Evolutionary conservation across 345 rosid species (phyloP).

Genomic region (Tarenaya hassleriana): DNA sequence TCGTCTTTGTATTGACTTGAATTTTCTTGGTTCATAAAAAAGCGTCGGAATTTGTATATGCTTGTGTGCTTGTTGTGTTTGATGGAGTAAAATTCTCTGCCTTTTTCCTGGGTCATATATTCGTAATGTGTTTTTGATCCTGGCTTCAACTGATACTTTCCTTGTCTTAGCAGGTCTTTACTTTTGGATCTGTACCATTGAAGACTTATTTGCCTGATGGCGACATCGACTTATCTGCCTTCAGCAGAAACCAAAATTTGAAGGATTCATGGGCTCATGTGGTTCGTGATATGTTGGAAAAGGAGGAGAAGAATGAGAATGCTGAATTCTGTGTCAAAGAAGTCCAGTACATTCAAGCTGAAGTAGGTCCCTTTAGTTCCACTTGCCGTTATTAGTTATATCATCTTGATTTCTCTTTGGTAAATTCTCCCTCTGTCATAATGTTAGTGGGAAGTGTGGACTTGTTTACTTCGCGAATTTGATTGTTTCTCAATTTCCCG

Average conservation of each 20-base stretch:
- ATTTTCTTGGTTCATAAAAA: too few relatives aligned
- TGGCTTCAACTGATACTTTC: constrained; percentile 10
- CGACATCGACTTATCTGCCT: constrained; percentile 85
- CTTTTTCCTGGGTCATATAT: neutral
- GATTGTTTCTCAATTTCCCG: neutral
- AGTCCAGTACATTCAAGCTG: constrained; percentile 98
- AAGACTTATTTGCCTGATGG: constrained; percentile 99
- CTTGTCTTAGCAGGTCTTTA: constrained; percentile 54
- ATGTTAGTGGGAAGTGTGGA: neutral
- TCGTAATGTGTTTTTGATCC: neutral
- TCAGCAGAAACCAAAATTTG: constrained; percentile 51
- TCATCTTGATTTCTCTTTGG: constrained; percentile 6
- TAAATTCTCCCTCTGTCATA: constrained; percentile 2
- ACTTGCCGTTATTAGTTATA: neutral
- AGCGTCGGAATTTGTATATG: too few relatives aligned
- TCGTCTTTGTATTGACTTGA: too few relatives aligned
- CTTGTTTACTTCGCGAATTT: neutral
- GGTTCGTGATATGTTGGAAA: constrained; percentile 85
- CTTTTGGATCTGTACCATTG: constrained; percentile 96
- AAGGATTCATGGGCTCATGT: constrained; percentile 97
- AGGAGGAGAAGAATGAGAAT: constrained; percentile 80
- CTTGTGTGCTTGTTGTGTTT: too few relatives aligned
- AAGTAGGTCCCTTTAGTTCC: constrained; percentile 40
- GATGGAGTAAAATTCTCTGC: neutral
- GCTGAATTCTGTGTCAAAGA: constrained; percentile 91